phyloP scores from a whole-genome alignment of 1,284 basidiomycete species.

The Apiotrichum siamense region DNA sequence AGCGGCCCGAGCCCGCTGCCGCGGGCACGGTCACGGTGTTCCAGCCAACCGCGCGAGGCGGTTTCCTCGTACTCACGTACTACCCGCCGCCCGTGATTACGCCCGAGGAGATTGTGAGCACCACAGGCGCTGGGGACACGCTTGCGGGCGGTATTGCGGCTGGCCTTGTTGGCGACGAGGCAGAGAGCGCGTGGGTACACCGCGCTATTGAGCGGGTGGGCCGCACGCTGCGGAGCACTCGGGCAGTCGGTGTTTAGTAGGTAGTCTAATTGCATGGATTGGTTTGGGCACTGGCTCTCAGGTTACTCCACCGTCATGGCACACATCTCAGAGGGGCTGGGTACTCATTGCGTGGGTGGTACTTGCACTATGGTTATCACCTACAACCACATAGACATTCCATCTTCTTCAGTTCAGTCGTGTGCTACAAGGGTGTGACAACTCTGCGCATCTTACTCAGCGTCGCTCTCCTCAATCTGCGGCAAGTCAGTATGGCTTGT shows the following conservation, averaged over 20 bases:
- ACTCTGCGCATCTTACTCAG: conserved; percentile 18
- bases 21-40: conserved; percentile 41
- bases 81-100: conserved; percentile 57
- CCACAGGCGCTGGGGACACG: conserved; percentile 87
- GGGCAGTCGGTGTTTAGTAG: conserved; percentile 27
- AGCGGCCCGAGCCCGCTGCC: conserved; percentile 15
- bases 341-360: not conserved
- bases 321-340: not conserved
- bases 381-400: not conserved
- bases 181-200: conserved; percentile 21
- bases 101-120: conserved; percentile 56
- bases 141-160: conserved; percentile 65
- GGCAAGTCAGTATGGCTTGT: conserved; percentile 9
- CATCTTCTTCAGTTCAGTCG: not conserved
- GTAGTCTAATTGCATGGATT: no score
- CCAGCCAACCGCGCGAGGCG: not conserved
- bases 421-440: not conserved
- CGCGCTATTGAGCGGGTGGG: conserved; percentile 29
- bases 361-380: not conserved
- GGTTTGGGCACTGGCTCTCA: no score
- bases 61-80: conserved; percentile 58
- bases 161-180: conserved; percentile 22
- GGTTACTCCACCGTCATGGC: no score
- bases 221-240: conserved; percentile 24
- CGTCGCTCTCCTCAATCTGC: conserved; percentile 46